These are phyloP conservation scores for Polygonum aviculare DNA, from an alignment of 148 eudicot genomes.

Conservation along the genomic window DNA sequence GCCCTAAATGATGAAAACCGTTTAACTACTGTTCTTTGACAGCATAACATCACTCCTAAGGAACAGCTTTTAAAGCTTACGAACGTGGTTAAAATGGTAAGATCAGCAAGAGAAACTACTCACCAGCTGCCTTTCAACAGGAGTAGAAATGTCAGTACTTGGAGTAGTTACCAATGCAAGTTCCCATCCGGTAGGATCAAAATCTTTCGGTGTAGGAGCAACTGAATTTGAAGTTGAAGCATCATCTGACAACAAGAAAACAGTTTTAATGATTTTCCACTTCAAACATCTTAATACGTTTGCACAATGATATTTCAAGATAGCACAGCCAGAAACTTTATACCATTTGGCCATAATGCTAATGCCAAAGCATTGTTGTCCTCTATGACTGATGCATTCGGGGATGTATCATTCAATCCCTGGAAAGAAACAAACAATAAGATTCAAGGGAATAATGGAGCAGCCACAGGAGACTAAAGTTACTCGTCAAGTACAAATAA, in stretches of 20 bases:
- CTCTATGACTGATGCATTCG: constrained; percentile 68
- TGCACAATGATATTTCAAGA: neutral
- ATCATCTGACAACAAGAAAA: constrained; percentile 23
- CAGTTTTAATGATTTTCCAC: neutral
- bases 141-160: constrained; percentile 53
- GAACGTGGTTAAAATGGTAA: neutral
- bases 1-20: no score
- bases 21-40: neutral
- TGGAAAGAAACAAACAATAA: constrained; percentile 16
- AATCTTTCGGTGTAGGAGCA: constrained; percentile 35
- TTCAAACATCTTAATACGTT: neutral
- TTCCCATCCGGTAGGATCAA: constrained; percentile 97
- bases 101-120: constrained; percentile 4
- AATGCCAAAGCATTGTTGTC: constrained; percentile 91
- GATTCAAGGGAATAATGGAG: neutral
- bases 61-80: neutral
- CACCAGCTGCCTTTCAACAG: constrained; percentile 83
- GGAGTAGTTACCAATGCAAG: constrained; percentile 91
- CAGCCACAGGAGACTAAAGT: neutral
- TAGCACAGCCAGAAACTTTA: neutral
- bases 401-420: constrained; percentile 56
- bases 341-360: constrained; percentile 80
- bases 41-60: neutral
- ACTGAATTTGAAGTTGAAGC: constrained; percentile 35
- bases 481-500: neutral